phyloP scores from a whole-genome alignment of 1,284 basidiomycete species.

The Coniferiporia sulphurascens region DNA sequence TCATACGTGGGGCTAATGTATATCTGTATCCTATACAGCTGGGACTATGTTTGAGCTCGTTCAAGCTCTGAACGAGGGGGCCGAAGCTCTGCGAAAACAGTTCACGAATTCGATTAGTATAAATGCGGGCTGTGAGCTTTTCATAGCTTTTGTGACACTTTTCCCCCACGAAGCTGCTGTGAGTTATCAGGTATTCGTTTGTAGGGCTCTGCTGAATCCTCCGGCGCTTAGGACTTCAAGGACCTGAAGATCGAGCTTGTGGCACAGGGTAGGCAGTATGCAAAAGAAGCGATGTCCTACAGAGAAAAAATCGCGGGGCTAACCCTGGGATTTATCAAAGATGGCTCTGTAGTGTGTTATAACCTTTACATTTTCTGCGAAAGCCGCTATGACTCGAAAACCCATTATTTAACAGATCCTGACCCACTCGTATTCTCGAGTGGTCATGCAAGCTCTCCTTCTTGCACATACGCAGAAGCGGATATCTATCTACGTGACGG shows the following conservation, averaged over 20 bases:
- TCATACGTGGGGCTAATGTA: slow-evolving; percentile 12
- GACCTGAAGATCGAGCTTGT: slow-evolving; percentile 81
- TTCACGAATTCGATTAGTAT: slow-evolving; percentile 80
- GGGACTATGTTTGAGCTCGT: slow-evolving; percentile 91
- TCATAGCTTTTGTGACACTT: slow-evolving; percentile 82
- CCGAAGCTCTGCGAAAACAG: slow-evolving; percentile 57
- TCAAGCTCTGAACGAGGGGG: slow-evolving; percentile 74
- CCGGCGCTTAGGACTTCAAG: slow-evolving; percentile 59
- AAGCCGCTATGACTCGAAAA: slow-evolving; percentile 5
- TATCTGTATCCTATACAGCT: slow-evolving; percentile 37
- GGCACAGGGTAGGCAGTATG: slow-evolving; percentile 73
- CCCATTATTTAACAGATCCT: slow-evolving; percentile 59
- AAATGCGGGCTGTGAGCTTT: slow-evolving; percentile 87
- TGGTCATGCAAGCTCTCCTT: slow-evolving; percentile 91
- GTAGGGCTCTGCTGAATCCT: slow-evolving; percentile 16
- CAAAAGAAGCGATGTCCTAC: slow-evolving; percentile 77
- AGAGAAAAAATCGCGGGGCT: slow-evolving; percentile 87
- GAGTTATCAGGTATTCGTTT: slow-evolving; percentile 28
- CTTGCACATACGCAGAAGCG: slow-evolving; percentile 87
- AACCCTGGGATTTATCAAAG: slow-evolving; percentile 90
- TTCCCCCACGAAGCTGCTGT: slow-evolving; percentile 81
- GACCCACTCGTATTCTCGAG: slow-evolving; percentile 93
- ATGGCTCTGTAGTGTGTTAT: slow-evolving; percentile 78
- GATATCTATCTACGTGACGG: slow-evolving; percentile 96
- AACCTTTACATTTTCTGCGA: slow-evolving; percentile 1